A percentile compares a stretch with the other conserved stretches of the same genome.
Evolutionary conservation across 805 yeast species (phyloP).

Genomic region (Metschnikowia continentalis): DNA sequence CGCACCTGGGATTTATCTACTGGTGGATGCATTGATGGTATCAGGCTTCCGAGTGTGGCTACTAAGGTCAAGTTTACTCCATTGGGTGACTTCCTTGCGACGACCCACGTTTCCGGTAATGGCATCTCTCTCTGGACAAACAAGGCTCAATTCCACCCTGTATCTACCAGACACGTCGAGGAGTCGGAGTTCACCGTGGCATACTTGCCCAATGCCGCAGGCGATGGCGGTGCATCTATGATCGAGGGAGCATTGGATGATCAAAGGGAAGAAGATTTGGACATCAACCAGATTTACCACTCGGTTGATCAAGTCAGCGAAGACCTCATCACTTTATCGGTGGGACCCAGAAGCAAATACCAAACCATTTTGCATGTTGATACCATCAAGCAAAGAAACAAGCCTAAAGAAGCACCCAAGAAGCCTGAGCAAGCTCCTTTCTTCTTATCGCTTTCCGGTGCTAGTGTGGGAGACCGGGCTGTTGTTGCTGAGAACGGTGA

Average conservation of each 20-base stretch:
- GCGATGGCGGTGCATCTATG: conserved; percentile 67
- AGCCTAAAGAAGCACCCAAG: conserved; percentile 85
- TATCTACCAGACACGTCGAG: conserved; percentile 70
- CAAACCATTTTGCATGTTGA: conserved; percentile 78
- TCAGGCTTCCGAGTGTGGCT: conserved; percentile 70
- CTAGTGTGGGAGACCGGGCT: conserved; percentile 69
- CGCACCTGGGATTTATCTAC: conserved; percentile 98
- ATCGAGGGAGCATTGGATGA: conserved; percentile 73
- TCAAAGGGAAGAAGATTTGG: conserved; percentile 30
- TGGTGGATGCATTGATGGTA: conserved; percentile 94
- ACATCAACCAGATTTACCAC: conserved; percentile 38
- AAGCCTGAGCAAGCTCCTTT: conserved; percentile 78
- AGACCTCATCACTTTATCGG: conserved; percentile 65
- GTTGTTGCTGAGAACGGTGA: conserved; percentile 39
- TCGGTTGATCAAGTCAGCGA: conserved; percentile 61
- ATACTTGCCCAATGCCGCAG: conserved; percentile 70
- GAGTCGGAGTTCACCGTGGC: conserved; percentile 67
- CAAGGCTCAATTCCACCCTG: conserved; percentile 73
- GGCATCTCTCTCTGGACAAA: conserved; percentile 94
- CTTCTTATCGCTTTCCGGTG: conserved; percentile 67
- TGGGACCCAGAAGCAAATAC: conserved; percentile 74
- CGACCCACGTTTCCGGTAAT: conserved; percentile 84
- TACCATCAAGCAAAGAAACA: conserved; percentile 77
- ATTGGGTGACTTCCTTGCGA: conserved; percentile 84
- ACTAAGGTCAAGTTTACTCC: conserved; percentile 80